Evolutionary conservation across 1,139 yeast species (phyloP), one percentile per base, ranked within the genome.

Genomic region (Debaryomyces psychrophilus): DNA sequence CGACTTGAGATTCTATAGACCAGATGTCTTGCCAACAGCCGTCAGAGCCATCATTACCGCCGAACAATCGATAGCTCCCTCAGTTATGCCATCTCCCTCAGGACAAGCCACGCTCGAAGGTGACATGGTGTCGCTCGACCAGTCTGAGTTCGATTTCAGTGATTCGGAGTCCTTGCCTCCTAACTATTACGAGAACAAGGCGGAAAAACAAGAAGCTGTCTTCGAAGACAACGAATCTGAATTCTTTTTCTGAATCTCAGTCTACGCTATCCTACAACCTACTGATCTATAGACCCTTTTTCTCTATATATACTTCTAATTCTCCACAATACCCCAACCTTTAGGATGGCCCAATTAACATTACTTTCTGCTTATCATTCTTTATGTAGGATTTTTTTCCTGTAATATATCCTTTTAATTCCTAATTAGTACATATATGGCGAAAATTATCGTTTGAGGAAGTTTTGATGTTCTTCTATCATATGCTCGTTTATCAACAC

Each of bases 1-100:
- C 43, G 95, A 87, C 61, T 73, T 87, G 56, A 75, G 95, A 60
- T 87, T 87, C 68, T 87, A 87, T 73, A 82, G 89, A 63, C 93
- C 93, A 20, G 93, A 85, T 57, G 64, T 67, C 49, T 66, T 81
- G 47, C 77, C 79, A 6, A 52, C 58, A 29, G 64, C 63, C 44
- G 77, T 74, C 17, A 59, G 77, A 45, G 53, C 64, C 18, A 72
- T 74, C 38, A 66, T 73, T 41, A 74, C 79, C 2, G 78, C 78
- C 2, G 74, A 74, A 49, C 79, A 74, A 52, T 60, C 44, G 8
- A 20, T 11, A 7, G 27, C 12, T 20, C 45, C 35, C 12, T 38
- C 45, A 9, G 29, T 37, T n/a, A 37, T 25, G 23, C 14, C 45
- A 17, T 44, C 48, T 31, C 35, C 35, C 5, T 33, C 36, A 18